Evolutionary conservation across 2,329 filamentous ascomycete species (phyloP).

Genomic region (Peltaster fructicola): DNA sequence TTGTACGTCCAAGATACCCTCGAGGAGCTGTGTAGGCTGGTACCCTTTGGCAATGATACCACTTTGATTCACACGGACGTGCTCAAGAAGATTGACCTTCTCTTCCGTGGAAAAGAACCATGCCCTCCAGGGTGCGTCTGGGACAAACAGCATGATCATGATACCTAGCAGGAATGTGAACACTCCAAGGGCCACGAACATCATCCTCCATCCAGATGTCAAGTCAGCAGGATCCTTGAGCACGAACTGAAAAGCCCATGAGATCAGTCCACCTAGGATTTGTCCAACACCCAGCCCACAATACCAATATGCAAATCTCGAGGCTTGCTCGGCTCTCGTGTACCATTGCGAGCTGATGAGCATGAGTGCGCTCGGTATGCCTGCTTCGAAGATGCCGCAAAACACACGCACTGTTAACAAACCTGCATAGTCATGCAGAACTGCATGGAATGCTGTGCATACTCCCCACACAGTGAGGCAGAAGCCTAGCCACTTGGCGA

Average conservation of each 20-base stretch:
- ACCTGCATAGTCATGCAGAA: constrained; percentile 38
- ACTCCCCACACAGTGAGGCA: constrained; percentile 46
- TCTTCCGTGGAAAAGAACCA: constrained; percentile 45
- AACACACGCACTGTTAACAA: constrained; percentile 43
- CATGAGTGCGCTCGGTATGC: constrained; percentile 48
- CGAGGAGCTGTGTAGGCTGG: constrained; percentile 33
- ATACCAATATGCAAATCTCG: constrained; percentile 25
- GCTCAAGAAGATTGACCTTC: constrained; percentile 29
- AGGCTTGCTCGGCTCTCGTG: constrained; percentile 36
- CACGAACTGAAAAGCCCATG: constrained; percentile 28
- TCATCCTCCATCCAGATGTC: constrained; percentile 9
- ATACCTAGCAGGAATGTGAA: constrained; percentile 7
- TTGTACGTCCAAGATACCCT: constrained; percentile 46
- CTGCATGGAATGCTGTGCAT: constrained; percentile 40
- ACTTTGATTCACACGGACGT: constrained; percentile 26
- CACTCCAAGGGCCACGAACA: constrained; percentile 9
- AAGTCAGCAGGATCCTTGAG: too few relatives aligned
- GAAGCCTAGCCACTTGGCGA: constrained; percentile 40
- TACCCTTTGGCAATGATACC: constrained; percentile 30
- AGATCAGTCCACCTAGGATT: constrained; percentile 50
- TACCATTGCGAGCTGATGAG: constrained; percentile 54
- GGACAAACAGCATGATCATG: constrained; percentile 6
- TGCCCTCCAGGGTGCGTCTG: constrained; percentile 48
- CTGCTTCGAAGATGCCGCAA: constrained; percentile 51
- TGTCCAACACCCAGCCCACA: constrained; percentile 61